These are phyloP conservation scores for Zarea fungicola DNA, from an alignment of 2,329 filamentous ascomycete species.

Conservation along the genomic window DNA sequence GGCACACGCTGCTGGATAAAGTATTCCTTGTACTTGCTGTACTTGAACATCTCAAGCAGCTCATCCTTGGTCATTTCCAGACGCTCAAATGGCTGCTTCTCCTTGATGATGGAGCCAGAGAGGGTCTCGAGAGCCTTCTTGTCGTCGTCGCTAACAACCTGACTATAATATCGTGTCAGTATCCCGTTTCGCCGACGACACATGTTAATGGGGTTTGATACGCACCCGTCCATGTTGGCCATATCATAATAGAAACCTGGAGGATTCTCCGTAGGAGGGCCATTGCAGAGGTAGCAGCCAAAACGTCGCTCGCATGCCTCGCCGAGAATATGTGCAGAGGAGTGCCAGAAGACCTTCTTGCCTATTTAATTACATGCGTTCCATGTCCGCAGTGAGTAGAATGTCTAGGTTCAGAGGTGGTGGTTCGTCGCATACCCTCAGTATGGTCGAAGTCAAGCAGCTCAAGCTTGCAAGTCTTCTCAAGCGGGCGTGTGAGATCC, in stretches of 20 bases:
- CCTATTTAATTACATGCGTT: constrained; percentile 37
- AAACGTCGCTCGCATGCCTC: constrained; percentile 89
- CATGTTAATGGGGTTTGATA: not conserved
- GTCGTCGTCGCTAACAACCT: constrained; percentile 68
- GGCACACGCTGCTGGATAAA: constrained; percentile 71
- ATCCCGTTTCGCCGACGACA: not conserved
- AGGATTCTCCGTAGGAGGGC: constrained; percentile 75
- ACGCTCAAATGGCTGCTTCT: constrained; percentile 92
- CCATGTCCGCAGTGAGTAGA: not conserved
- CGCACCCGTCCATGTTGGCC: constrained; percentile 49
- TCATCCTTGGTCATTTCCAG: constrained; percentile 86
- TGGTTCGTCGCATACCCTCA: constrained; percentile 24
- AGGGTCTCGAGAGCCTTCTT: constrained; percentile 80
- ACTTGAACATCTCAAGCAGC: constrained; percentile 87
- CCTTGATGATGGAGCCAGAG: constrained; percentile 82
- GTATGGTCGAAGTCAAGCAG: constrained; percentile 70
- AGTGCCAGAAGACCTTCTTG: constrained; percentile 97
- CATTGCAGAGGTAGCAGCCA: constrained; percentile 88
- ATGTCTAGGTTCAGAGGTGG: not conserved
- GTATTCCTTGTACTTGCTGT: constrained; percentile 98
- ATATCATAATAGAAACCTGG: constrained; percentile 95
- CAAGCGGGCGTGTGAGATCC: constrained; percentile 88
- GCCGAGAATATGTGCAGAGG: constrained; percentile 90
- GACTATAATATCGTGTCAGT: constrained; percentile 47
- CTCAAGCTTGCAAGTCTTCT: constrained; percentile 80